phyloP scores from a whole-genome alignment of 345 rosid species.

The Camelina hispida region DNA sequence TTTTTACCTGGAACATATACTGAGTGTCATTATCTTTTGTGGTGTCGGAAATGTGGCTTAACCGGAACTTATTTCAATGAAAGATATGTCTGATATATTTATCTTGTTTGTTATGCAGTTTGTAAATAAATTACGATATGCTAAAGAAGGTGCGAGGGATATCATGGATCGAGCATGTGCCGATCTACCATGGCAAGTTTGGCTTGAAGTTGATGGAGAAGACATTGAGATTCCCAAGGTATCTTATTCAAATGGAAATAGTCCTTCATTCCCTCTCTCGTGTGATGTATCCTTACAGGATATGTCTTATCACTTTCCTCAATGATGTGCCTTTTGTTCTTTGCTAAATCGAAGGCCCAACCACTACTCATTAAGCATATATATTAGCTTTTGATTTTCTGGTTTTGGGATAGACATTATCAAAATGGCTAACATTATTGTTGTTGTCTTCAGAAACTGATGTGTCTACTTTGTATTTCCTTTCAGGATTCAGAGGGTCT shows the following conservation, averaged over 20 bases:
- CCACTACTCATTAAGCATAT: slow-evolving; percentile 9
- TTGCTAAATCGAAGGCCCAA: slow-evolving; percentile 7
- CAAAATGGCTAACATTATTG: neutral
- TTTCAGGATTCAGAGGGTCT: slow-evolving; percentile 79
- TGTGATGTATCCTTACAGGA: slow-evolving; percentile 17
- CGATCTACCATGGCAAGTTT: slow-evolving; percentile 83
- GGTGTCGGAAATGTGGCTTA: slow-evolving; percentile 12
- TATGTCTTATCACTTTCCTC: slow-evolving; percentile 12
- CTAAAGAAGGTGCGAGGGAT: slow-evolving; percentile 87
- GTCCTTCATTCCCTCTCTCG: neutral
- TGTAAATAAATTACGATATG: slow-evolving; percentile 84
- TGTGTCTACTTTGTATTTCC: neutral
- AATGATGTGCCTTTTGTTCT: slow-evolving; percentile 16
- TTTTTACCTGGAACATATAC: neutral
- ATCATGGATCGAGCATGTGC: slow-evolving; percentile 92
- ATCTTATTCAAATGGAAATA: neutral
- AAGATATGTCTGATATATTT: slow-evolving; percentile 27
- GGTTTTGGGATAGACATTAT: slow-evolving; percentile 1
- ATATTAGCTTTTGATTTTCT: slow-evolving; percentile 13
- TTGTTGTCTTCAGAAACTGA: slow-evolving; percentile 24
- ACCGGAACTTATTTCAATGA: neutral
- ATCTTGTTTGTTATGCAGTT: slow-evolving; percentile 54
- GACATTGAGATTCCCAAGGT: slow-evolving; percentile 81
- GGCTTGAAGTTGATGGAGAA: slow-evolving; percentile 89
- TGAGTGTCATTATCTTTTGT: slow-evolving; percentile 3